Evolutionary conservation across 192 early-diverging fungal species (phyloP).

Genomic region (Gryganskiella cystojenkinii): DNA sequence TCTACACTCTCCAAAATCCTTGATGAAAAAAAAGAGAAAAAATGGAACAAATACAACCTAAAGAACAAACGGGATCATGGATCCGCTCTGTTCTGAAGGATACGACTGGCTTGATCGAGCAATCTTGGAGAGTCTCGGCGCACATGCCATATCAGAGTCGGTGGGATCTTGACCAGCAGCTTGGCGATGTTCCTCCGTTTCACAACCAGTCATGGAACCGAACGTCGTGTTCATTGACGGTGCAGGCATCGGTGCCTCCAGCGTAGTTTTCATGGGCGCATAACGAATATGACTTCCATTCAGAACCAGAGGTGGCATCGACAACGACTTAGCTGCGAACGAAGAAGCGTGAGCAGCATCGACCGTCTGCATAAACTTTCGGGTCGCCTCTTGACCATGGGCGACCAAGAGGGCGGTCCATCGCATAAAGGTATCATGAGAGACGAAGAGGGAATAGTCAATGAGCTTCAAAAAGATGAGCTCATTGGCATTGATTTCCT

Average conservation of each 20-base stretch:
- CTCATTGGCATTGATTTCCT: slow-evolving; percentile 87
- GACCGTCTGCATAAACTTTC: slow-evolving; percentile 37
- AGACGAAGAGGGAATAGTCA: slow-evolving; percentile 81
- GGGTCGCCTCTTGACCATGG: slow-evolving; percentile 48
- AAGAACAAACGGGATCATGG: slow-evolving; percentile 3
- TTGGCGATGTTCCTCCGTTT: slow-evolving; percentile 1
- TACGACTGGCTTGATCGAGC: slow-evolving; percentile 25
- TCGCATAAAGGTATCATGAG: slow-evolving; percentile 60
- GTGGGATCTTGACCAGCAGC: neutral
- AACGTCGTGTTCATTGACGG: neutral
- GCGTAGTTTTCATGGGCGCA: slow-evolving; percentile 5
- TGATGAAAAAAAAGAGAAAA: neutral
- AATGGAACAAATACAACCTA: slow-evolving; percentile 28
- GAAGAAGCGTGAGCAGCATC: slow-evolving; percentile 14
- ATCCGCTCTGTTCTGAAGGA: neutral
- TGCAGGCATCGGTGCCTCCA: too few relatives aligned
- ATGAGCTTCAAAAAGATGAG: slow-evolving; percentile 79
- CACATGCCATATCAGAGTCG: neutral
- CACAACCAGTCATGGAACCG: neutral
- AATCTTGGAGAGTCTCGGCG: slow-evolving; percentile 9
- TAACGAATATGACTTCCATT: slow-evolving; percentile 34
- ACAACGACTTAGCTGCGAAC: slow-evolving; percentile 21
- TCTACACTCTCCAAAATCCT: neutral
- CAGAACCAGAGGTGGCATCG: slow-evolving; percentile 29
- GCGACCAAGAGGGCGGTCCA: slow-evolving; percentile 63